Conservation (phyloP, 2,329 filamentous ascomycete species). For the Colletotrichum sp. region DNA sequence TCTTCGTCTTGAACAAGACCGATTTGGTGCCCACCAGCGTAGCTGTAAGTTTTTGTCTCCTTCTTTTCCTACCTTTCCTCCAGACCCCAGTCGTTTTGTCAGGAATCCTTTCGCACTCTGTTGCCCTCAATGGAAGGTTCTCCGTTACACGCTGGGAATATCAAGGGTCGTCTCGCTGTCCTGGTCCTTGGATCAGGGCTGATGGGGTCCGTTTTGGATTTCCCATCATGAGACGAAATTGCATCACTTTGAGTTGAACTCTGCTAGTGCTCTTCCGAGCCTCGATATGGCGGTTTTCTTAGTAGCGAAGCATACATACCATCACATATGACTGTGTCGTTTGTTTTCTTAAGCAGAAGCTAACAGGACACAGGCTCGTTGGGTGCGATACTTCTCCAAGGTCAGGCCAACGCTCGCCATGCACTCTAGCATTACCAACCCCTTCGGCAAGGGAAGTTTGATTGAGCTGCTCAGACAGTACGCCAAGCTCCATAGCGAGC, state of each 20-base stretch:
- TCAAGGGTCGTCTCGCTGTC: conserved; percentile 73
- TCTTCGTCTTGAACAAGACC: conserved; percentile 89
- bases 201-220: conserved; percentile 89
- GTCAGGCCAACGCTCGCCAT: conserved; percentile 95
- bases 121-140: conserved; percentile 71
- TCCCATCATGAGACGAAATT: conserved; percentile 77
- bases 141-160: conserved; percentile 99
- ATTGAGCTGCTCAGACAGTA: conserved; percentile 95
- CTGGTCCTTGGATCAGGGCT: conserved; percentile 70
- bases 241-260: conserved; percentile 98
- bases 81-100: conserved; percentile 75
- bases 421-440: conserved; percentile 92
- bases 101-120: conserved; percentile 78
- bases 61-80: conserved; percentile 27
- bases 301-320: conserved; percentile 92
- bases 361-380: conserved; percentile 73
- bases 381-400: conserved; percentile 88
- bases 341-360: conserved; percentile 22
- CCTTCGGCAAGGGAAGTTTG: conserved; percentile 93
- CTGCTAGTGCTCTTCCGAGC: conserved; percentile 63
- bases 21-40: conserved; percentile 92
- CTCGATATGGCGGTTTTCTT: conserved; percentile 82
- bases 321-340: conserved; percentile 21
- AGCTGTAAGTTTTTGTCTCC: conserved; percentile 75
- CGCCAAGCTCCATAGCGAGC: conserved; percentile 83